Conservation (phyloP, 2,329 filamentous ascomycete species). For the Cryphonectria japonica region DNA sequence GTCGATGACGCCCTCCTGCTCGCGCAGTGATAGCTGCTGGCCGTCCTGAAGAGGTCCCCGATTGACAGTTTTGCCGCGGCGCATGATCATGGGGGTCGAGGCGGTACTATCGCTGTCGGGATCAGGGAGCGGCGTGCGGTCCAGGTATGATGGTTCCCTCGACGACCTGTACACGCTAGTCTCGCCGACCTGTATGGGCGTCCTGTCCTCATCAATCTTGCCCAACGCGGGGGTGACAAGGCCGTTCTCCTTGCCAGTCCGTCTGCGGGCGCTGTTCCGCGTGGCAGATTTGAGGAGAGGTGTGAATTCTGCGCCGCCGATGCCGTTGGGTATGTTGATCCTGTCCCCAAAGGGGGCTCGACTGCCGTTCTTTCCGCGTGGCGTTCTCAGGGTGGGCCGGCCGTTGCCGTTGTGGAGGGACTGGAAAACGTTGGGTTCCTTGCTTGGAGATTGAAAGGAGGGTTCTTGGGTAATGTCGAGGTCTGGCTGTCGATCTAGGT, state of each 20-base stretch:
- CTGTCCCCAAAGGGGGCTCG: constrained; percentile 73
- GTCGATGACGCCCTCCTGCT: constrained; percentile 95
- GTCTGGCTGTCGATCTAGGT: constrained; percentile 69
- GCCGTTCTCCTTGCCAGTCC: constrained; percentile 63
- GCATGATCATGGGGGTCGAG: constrained; percentile 77
- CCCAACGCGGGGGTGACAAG: constrained; percentile 70
- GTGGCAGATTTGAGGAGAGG: constrained; percentile 85
- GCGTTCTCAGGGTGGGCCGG: constrained; percentile 69
- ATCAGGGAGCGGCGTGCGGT: constrained; percentile 75
- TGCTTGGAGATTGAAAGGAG: constrained; percentile 81
- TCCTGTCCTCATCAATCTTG: constrained; percentile 72
- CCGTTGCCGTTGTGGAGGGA: constrained; percentile 69
- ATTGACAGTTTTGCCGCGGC: constrained; percentile 61
- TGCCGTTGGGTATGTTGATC: constrained; percentile 69
- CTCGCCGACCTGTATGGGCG: constrained; percentile 73
- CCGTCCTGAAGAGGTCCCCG: constrained; percentile 71
- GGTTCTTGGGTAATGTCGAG: constrained; percentile 87
- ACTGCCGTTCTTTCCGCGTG: constrained; percentile 54
- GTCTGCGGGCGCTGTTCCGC: constrained; percentile 69
- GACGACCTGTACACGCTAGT: constrained; percentile 72
- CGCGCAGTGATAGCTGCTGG: constrained; percentile 87
- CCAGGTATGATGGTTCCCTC: constrained; percentile 65
- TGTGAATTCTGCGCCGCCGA: constrained; percentile 82
- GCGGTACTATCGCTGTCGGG: constrained; percentile 78
- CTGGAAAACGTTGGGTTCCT: constrained; percentile 75